Evolutionary conservation across 1,284 basidiomycete species (phyloP), one percentile per base, ranked within the genome.

Genomic region (Ceratobasidium sp.): DNA sequence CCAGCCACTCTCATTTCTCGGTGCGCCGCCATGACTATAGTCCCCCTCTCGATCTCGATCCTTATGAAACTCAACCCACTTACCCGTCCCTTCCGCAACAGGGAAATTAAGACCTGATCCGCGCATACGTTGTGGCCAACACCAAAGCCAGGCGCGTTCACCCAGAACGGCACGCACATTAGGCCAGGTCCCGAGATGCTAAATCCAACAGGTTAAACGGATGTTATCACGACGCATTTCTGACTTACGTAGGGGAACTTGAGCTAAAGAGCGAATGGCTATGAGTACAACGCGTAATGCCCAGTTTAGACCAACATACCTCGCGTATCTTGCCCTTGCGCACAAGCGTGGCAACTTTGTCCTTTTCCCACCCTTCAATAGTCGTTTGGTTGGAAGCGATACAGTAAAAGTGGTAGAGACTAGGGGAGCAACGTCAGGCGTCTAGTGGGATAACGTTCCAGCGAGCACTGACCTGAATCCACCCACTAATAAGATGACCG

Each of bases 321-420:
- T 96, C 93, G 67, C 87, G 89, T 76, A 99, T 93, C 83, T 93
- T 93, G 1, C 97, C 97, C 75, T 93, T 85, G 15, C 93, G 89
- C 57, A 96, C 89, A 78, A 99, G 87, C 0, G 90, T 94, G 4
- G 94, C 92, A 0, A 91, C 95, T 82, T 94, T 96, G 80, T 99
- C 96, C 84, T 98, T 98, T 82, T 99, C 98, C 94, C 95, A 98
- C 0, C 93, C 91, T 84, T 99, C 97, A 74, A 99, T 98, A 0
- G 97, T 99, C 0, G 97, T 99, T 14, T 92, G 92, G 81, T 99
- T 99, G 24, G 87, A 87, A 14, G 87, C 79, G n/a, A 97, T 82
- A 63, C 90, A 88, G 81, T 91, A 94, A 77, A 97, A 90, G 79
- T 99, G 98, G 81, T 97, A 99, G 33, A 96, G 75, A 76, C 93